These are phyloP conservation scores for Botrytis elliptica DNA, from an alignment of 2,329 filamentous ascomycete species.

Conservation along the genomic window DNA sequence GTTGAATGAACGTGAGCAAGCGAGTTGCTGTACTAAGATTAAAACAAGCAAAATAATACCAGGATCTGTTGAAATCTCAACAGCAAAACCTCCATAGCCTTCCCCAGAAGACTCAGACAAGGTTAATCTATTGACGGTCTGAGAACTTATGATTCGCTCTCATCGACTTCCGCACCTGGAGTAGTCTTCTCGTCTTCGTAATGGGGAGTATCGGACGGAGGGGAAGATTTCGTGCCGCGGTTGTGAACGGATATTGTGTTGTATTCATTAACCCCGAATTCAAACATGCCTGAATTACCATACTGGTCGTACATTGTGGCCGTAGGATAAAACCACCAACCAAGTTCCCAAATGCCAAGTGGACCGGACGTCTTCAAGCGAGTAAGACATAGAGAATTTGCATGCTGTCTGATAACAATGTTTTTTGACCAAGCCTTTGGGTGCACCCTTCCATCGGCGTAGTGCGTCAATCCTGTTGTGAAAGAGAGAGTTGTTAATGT, in stretches of 20 bases:
- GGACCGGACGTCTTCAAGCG: not conserved
- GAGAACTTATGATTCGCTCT: not conserved
- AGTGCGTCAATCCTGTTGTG: not conserved
- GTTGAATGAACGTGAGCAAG: not conserved
- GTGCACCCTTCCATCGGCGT: not conserved
- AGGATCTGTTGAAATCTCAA: not conserved
- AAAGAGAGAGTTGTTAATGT: not conserved
- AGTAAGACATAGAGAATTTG: not conserved
- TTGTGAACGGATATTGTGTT: not conserved
- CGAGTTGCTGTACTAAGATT: not conserved
- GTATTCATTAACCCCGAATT: not conserved
- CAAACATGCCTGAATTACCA: not conserved
- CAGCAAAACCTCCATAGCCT: not conserved
- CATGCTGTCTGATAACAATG: not conserved
- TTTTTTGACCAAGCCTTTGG: not conserved
- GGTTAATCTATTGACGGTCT: not conserved
- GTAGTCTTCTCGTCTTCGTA: not conserved
- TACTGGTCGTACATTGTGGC: not conserved
- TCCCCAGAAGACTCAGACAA: not conserved
- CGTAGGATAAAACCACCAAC: not conserved
- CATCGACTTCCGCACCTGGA: not conserved
- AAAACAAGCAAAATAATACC: not conserved
- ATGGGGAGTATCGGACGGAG: not conserved
- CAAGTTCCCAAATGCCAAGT: not conserved
- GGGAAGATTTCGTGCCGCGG: not conserved